Evolutionary conservation across 495 filamentous ascomycete genomes (phyloP), one percentile per base, ranked within the genome.

Genomic region (Podospora pseudocomata): DNA sequence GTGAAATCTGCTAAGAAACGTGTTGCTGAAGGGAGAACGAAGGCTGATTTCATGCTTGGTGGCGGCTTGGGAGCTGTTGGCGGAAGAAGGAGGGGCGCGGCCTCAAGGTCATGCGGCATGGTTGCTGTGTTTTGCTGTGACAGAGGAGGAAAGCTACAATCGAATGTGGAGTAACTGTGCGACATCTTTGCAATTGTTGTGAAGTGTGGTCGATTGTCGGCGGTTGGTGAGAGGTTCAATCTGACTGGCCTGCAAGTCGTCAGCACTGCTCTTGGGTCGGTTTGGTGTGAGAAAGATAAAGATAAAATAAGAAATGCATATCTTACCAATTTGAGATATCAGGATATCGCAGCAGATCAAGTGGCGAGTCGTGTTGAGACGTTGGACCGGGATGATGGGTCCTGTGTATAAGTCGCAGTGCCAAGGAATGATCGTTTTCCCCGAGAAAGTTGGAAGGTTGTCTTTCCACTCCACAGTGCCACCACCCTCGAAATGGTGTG

Each of bases 1-100:
- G 84, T 87, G 23, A 80, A 71, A 70, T 87, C 84, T 34, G 61
- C 61, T 4, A 63, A 26, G 61, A 63, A 63, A 5, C 61, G 28
- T 2, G 61, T 44, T 16, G 61, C 18, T n/a, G 61, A 23, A n/a
- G 61, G 61, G 32, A 63, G 16, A 11, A 34, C n/a, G 32, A 63
- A 19, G 59, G 3, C 18, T 27, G 56, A 58, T 5, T 20, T 27
- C 15, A 61, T 18, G 20, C 18, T 27, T 13, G 59, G 5, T 27
- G 27, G 59, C 32, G 59, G 7, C 23, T 4, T 27, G 23, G 59
- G 15, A 13, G 55, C 5, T 3, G 18, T 7, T 20, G 55, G 18
- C 3, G n/a, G n/a, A 3, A 19, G 18, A 18, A 26, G 23, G 55
- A 19, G 55, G 23, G 55, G 55, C 18, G 39, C 39, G 7, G 39